Percentiles rank a stretch among this genome's conserved stretches.
Conservation (phyloP, 148 eudicot genomes). For the Rhododendron williamsianum region DNA sequence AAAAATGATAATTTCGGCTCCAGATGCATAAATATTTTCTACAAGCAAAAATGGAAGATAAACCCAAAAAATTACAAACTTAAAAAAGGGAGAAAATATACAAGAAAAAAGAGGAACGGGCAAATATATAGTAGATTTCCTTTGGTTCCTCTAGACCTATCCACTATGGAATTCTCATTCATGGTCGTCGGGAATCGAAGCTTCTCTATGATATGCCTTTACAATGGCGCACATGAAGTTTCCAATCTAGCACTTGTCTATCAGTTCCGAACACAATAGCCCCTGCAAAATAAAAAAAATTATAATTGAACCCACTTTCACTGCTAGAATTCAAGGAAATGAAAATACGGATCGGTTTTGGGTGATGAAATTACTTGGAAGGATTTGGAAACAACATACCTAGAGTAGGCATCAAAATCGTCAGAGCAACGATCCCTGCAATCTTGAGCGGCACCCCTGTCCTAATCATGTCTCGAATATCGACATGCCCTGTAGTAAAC, state of each 20-base stretch:
- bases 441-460: conserved; percentile 60
- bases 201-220: conserved; percentile 2
- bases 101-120: background rate
- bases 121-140: background rate
- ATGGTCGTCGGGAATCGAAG: background rate
- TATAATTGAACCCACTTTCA: background rate
- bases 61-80: background rate
- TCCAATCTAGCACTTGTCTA: conserved; percentile 10
- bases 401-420: conserved; percentile 81
- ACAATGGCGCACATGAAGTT: conserved; percentile 15
- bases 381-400: conserved; percentile 31
- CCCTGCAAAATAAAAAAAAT: conserved; percentile 7
- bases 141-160: background rate
- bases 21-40: background rate
- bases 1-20: background rate
- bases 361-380: background rate
- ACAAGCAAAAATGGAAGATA: background rate
- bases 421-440: conserved; percentile 37
- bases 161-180: background rate
- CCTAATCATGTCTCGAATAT: conserved; percentile 66
- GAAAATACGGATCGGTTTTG: background rate
- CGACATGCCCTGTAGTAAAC: conserved; percentile 70
- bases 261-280: conserved; percentile 20
- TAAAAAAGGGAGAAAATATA: background rate
- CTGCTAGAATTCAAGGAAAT: background rate